Percentiles rank a stretch among this genome's conserved stretches.
Conservation (phyloP, 495 filamentous ascomycete genomes). For the Aspergillus bertholletiae region DNA sequence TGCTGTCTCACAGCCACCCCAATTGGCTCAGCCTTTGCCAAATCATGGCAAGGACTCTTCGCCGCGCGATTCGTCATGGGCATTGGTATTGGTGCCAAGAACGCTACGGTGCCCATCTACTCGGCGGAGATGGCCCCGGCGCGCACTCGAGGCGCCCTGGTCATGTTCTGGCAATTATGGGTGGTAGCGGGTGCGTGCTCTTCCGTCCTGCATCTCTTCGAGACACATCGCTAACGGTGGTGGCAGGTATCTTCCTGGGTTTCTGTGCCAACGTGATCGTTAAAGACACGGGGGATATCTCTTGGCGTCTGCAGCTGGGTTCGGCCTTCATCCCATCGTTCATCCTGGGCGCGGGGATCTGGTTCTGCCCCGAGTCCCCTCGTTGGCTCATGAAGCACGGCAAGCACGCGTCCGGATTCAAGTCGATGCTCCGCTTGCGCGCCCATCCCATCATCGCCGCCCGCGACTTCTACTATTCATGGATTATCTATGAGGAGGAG, state of each 20-base stretch:
- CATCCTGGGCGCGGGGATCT: slow-evolving; percentile 55
- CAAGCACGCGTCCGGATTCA: slow-evolving; percentile 46
- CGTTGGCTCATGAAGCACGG: slow-evolving; percentile 64
- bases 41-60: slow-evolving; percentile 54
- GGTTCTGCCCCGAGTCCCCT: slow-evolving; percentile 64
- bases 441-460: slow-evolving; percentile 38
- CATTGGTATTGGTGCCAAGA: slow-evolving; percentile 61
- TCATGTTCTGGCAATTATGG: slow-evolving; percentile 65
- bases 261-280: slow-evolving; percentile 59
- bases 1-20: slow-evolving; percentile 46
- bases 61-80: slow-evolving; percentile 54
- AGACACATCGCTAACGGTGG: slow-evolving; percentile 28
- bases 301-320: slow-evolving; percentile 65
- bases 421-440: slow-evolving; percentile 54
- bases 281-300: slow-evolving; percentile 48
- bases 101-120: slow-evolving; percentile 61
- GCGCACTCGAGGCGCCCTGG: slow-evolving; percentile 58
- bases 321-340: slow-evolving; percentile 67
- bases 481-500: slow-evolving; percentile 53
- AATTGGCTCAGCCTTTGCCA: slow-evolving; percentile 48
- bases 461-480: slow-evolving; percentile 38
- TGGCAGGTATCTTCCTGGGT: slow-evolving; percentile 56
- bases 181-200: slow-evolving; percentile 19
- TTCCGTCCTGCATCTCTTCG: not conserved
- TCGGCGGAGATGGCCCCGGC: slow-evolving; percentile 61